These are phyloP conservation scores for Microcos paniculata DNA, from an alignment of 345 rosid genomes.

Conservation along the genomic window DNA sequence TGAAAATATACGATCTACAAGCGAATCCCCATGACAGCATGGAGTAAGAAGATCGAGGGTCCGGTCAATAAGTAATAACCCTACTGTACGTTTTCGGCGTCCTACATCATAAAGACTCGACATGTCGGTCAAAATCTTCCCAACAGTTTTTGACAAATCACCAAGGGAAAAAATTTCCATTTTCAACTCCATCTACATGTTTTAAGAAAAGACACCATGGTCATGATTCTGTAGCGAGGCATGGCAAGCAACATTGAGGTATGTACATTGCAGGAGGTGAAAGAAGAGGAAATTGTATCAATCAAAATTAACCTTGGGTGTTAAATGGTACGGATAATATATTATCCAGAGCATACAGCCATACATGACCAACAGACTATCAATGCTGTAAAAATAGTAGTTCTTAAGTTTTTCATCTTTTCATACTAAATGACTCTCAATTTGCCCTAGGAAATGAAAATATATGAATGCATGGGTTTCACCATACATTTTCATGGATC, in stretches of 20 bases:
- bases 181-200: constrained; percentile 90
- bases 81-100: constrained; percentile 89
- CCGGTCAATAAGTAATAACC: constrained; percentile 86
- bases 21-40: constrained; percentile 88
- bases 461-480: not conserved
- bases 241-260: constrained; percentile 7
- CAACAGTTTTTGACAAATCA: constrained; percentile 80
- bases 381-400: not conserved
- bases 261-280: constrained; percentile 15
- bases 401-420: not conserved
- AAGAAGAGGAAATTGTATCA: not conserved
- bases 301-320: not conserved
- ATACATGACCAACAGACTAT: not conserved
- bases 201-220: constrained; percentile 26
- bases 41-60: constrained; percentile 95
- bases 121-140: constrained; percentile 94
- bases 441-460: not conserved
- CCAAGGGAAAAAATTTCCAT: constrained; percentile 95
- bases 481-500: not conserved
- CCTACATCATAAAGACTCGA: constrained; percentile 98
- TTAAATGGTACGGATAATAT: not conserved
- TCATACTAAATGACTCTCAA: not conserved
- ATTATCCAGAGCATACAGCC: not conserved
- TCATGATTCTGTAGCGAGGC: constrained; percentile 13
- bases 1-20: constrained; percentile 80